Evolutionary conservation across 208 protist genomes (phyloP).

Genomic region (Trypanosoma brucei): DNA sequence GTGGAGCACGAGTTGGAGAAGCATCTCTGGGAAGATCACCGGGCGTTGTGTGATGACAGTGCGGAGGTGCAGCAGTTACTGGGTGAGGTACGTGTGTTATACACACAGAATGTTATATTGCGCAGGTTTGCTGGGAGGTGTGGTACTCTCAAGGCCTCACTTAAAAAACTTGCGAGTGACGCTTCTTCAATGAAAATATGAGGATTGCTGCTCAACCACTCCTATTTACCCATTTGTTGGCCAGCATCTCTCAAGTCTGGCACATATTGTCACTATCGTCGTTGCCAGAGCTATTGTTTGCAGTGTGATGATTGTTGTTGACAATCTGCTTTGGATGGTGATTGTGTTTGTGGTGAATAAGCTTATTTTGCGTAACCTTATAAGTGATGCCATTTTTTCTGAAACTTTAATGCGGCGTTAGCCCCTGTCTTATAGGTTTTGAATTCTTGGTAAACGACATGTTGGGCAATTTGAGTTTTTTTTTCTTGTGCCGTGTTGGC

Average conservation of each 20-base stretch:
- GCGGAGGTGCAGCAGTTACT: constrained; percentile 34
- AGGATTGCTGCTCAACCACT: background rate
- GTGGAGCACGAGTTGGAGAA: constrained; percentile 73
- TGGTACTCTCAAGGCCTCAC: constrained; percentile 27
- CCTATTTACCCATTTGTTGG: no score
- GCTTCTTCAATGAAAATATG: constrained; percentile 8
- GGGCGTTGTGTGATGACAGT: constrained; percentile 55
- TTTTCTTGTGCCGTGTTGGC: no score
- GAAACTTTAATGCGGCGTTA: background rate
- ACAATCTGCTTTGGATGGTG: no score
- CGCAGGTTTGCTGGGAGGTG: constrained; percentile 34
- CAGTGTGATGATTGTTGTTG: no score
- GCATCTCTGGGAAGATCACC: constrained; percentile 58
- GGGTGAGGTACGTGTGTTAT: constrained; percentile 35
- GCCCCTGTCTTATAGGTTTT: background rate
- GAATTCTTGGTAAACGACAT: no score
- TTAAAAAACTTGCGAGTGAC: constrained; percentile 39
- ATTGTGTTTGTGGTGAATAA: no score
- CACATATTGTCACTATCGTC: no score
- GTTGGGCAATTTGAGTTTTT: no score
- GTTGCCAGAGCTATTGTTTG: no score
- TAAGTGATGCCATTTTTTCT: background rate
- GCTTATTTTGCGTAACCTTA: background rate
- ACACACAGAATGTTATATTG: constrained; percentile 58
- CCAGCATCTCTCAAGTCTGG: no score